Percentiles rank a stretch among this genome's conserved stretches.
Evolutionary conservation across 1,139 yeast species (phyloP).

Genomic region (Magnusiomyces ingens): DNA sequence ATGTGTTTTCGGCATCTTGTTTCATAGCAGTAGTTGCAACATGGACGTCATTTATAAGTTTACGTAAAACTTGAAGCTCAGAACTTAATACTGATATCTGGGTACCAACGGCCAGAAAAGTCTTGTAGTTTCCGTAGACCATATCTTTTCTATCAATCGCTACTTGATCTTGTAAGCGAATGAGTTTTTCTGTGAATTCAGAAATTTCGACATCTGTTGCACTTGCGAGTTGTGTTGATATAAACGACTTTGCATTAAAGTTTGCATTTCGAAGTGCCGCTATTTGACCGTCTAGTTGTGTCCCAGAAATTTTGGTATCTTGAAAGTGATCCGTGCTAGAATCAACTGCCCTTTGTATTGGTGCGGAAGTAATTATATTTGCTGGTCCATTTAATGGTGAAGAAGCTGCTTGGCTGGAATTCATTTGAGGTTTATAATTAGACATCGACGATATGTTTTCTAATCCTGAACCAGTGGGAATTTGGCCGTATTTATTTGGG

Average conservation of each 20-base stretch:
- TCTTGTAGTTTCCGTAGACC: conserved; percentile 65
- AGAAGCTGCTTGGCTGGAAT: too few relatives aligned
- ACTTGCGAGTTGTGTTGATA: conserved; percentile 48
- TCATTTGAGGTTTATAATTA: too few relatives aligned
- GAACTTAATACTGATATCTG: conserved; percentile 58
- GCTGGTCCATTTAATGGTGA: too few relatives aligned
- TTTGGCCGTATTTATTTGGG: too few relatives aligned
- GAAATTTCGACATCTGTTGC: conserved; percentile 73
- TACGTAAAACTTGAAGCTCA: conserved; percentile 57
- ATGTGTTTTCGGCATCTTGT: conserved; percentile 50
- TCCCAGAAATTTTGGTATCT: too few relatives aligned
- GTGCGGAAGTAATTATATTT: too few relatives aligned
- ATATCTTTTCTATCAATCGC: conserved; percentile 59
- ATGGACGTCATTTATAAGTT: conserved; percentile 53
- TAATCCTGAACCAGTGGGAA: too few relatives aligned
- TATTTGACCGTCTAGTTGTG: not conserved
- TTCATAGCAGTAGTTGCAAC: conserved; percentile 60
- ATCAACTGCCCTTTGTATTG: too few relatives aligned
- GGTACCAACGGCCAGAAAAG: conserved; percentile 60
- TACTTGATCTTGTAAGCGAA: conserved; percentile 47
- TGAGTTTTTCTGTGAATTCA: conserved; percentile 55
- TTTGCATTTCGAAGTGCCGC: conserved; percentile 6
- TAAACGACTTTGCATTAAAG: conserved; percentile 45
- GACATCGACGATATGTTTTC: too few relatives aligned
- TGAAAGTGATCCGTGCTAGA: too few relatives aligned